phyloP scores from a whole-genome alignment of 2,329 filamentous ascomycete species.

The Aspergillus aculeatus region DNA sequence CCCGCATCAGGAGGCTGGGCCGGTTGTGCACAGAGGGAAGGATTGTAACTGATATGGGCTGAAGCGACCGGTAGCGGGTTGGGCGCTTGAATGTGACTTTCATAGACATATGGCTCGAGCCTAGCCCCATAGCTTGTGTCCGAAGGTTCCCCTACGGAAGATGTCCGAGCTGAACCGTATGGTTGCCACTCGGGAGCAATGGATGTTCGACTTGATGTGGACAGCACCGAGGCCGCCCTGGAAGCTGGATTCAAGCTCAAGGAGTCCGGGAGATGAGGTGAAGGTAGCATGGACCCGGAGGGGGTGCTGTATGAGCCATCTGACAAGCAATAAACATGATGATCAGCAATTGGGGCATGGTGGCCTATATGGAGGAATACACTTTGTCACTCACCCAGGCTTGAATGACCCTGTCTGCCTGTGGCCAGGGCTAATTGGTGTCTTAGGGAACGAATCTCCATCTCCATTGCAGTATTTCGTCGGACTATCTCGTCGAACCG shows the following conservation, averaged over 20 bases:
- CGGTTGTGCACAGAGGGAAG: slow-evolving; percentile 13
- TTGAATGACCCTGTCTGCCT: slow-evolving; percentile 23
- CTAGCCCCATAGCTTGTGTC: slow-evolving; percentile 27
- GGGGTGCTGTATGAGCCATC: slow-evolving; percentile 21
- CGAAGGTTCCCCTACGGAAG: slow-evolving; percentile 28
- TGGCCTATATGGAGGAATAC: not conserved
- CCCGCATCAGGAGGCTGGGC: slow-evolving; percentile 13
- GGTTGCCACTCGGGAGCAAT: slow-evolving; percentile 29
- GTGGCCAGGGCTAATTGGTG: slow-evolving; percentile 43
- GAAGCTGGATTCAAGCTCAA: slow-evolving; percentile 18
- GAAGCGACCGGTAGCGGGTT: slow-evolving; percentile 17
- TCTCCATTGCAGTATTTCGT: slow-evolving; percentile 55
- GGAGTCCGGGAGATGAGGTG: slow-evolving; percentile 24
- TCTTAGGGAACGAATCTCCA: slow-evolving; percentile 54
- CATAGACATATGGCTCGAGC: slow-evolving; percentile 25
- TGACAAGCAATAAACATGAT: slow-evolving; percentile 1
- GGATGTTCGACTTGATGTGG: slow-evolving; percentile 27
- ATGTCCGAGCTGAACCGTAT: slow-evolving; percentile 27
- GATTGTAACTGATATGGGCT: slow-evolving; percentile 24
- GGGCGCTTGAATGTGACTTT: slow-evolving; percentile 18
- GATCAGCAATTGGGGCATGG: slow-evolving; percentile 16
- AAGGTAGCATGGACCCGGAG: slow-evolving; percentile 23
- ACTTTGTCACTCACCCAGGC: slow-evolving; percentile 14
- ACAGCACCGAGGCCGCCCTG: slow-evolving; percentile 25
- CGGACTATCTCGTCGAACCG: slow-evolving; percentile 53